Evolutionary conservation across 495 filamentous ascomycete genomes (phyloP), one percentile per base, ranked within the genome.

Genomic region (Amorphotheca resinae): DNA sequence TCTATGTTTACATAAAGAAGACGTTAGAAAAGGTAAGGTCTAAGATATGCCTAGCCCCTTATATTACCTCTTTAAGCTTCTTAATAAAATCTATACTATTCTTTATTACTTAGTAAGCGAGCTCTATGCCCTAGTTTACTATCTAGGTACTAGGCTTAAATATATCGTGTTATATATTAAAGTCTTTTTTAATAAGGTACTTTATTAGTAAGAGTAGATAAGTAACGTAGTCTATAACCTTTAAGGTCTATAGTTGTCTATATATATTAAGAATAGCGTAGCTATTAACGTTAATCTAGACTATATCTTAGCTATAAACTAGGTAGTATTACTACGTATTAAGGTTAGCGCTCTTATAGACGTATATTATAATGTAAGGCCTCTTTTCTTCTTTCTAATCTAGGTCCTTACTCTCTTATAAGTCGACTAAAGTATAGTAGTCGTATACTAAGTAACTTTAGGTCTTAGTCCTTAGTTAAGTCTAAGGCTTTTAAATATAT

Each of bases 221-320:
- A 6, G 26, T 30, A 7, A 30, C 12, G 12, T 30, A 30, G 7
- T 30, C 12, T 7, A 36, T 7, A 15, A 36, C 17, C n/a, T 36
- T 36, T 36, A 36, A 15, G 12, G 12, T 14, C 9, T 7, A 6
- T 7, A 14, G 33, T 20, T 36, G 14, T 15, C 15, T 6, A 15
- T 36, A 36, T 6, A 36, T 36, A 36, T 36, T 36, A 20, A 36
- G 33, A 9, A 36, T 36, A 15, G 17, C 33, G 17, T 15, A 36
- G 9, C 33, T 36, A 36, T 36, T 36, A 15, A 36, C 33, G 33
- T 36, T 20, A 15, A 36, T 14, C 14, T 20, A 36, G 6, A 36
- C 7, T 20, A 36, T 7, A 14, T 36, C 14, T 7, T 36, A 20
- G 33, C 14, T 36, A 15, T 36, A 6, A 6, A 36, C 15, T 7